Evolutionary conservation across 2,329 filamentous ascomycete genomes (phyloP).

Genomic region (Phyllachora maydis): DNA sequence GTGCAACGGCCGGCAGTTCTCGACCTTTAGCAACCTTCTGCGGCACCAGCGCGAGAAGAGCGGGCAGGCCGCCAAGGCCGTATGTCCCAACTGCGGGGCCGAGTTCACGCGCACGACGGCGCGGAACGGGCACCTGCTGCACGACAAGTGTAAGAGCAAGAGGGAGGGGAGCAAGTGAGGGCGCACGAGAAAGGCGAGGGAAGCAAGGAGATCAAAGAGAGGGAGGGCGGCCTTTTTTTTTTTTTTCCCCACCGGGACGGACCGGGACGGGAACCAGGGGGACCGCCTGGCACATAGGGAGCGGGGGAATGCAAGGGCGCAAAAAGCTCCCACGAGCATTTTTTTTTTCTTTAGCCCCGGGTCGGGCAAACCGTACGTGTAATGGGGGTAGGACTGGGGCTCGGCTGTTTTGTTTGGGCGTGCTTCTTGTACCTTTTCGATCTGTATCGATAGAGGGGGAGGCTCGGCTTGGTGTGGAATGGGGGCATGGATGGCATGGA

Average conservation of each 20-base stretch:
- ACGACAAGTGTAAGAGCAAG: conserved; percentile 82
- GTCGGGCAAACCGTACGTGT: too few species aligned
- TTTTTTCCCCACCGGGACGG: too few species aligned
- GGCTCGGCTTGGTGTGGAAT: too few species aligned
- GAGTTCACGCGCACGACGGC: conserved; percentile 83
- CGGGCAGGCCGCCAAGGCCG: conserved; percentile 71
- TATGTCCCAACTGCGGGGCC: conserved; percentile 77
- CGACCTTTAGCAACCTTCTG: conserved; percentile 85
- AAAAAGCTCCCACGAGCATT: background rate
- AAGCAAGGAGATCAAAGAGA: conserved; percentile 1
- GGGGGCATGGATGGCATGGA: too few species aligned
- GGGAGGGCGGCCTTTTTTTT: too few species aligned
- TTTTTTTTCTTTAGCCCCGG: too few species aligned
- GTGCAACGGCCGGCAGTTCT: conserved; percentile 89
- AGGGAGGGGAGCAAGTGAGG: conserved; percentile 11
- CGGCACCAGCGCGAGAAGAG: conserved; percentile 90
- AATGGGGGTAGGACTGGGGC: too few species aligned
- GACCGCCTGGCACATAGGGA: background rate
- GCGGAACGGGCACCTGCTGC: conserved; percentile 63
- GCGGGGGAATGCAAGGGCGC: background rate
- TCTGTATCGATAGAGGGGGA: too few species aligned
- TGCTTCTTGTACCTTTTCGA: too few species aligned
- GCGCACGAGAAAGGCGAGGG: background rate
- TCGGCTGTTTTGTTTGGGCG: too few species aligned
- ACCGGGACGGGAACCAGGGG: too few species aligned